Conservation (phyloP, 306 rosid genomes). For the Trifolium repens region DNA sequence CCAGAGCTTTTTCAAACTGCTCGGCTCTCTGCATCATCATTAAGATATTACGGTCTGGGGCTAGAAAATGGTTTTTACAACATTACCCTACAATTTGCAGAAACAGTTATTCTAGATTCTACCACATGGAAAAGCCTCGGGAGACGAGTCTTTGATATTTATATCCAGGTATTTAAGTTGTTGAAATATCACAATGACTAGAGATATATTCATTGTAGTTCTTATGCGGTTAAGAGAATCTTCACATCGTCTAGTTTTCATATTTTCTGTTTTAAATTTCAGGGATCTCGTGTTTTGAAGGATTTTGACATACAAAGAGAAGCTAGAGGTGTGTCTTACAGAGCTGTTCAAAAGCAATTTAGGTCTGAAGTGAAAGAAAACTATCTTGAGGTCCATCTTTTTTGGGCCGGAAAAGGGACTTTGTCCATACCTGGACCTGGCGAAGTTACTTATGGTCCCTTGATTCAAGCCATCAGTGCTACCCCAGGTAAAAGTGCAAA, state of each 20-base stretch:
- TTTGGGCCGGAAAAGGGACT: too few species aligned
- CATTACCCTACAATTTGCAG: conserved; percentile 70
- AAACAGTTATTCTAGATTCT: conserved; percentile 51
- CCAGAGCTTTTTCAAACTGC: conserved; percentile 70
- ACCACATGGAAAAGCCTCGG: conserved; percentile 70
- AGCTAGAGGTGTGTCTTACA: conserved; percentile 60
- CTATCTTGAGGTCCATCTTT: conserved; percentile 72
- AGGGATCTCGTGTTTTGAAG: conserved; percentile 61
- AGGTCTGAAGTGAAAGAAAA: conserved; percentile 60
- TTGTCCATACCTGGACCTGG: too few species aligned
- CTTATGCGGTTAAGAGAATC: background rate
- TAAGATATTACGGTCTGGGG: conserved; percentile 79
- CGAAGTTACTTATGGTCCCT: too few species aligned
- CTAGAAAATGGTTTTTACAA: conserved; percentile 69
- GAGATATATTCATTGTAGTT: background rate
- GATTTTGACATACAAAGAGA: conserved; percentile 67
- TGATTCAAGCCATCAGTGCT: conserved; percentile 60
- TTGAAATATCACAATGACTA: background rate
- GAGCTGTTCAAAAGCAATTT: conserved; percentile 46
- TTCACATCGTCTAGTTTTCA: conserved; percentile 12
- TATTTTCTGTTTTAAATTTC: conserved; percentile 32
- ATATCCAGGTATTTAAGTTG: conserved; percentile 63
- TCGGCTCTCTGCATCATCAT: conserved; percentile 78
- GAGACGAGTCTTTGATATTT: conserved; percentile 72
- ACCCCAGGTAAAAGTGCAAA: conserved; percentile 59